phyloP scores from a whole-genome alignment of 2,329 filamentous ascomycete species.

The Epichloe bromicola region DNA sequence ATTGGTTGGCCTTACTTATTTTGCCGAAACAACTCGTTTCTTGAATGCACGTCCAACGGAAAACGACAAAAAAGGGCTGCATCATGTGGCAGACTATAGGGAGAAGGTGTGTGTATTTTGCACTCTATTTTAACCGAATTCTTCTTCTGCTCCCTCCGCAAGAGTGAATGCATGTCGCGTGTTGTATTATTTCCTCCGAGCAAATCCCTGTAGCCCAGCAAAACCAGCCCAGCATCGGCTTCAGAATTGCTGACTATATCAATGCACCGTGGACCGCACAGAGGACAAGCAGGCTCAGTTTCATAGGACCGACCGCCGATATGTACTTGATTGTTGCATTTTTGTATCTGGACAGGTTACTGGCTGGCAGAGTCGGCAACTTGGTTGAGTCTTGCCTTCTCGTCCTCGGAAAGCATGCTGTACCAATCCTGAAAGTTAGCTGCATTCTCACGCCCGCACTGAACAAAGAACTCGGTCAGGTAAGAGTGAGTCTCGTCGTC shows the following conservation, averaged over 20 bases:
- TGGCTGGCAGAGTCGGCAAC: constrained; percentile 22
- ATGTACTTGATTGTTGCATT: not conserved
- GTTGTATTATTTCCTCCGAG: not conserved
- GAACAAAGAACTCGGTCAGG: constrained; percentile 67
- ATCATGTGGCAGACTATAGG: not conserved
- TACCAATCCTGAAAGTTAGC: constrained; percentile 46
- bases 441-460: constrained; percentile 41
- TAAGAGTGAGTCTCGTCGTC: constrained; percentile 89
- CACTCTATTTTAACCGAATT: not conserved
- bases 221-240: not conserved
- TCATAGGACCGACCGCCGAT: too few species aligned
- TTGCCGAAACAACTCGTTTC: too few species aligned
- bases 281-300: not conserved
- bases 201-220: not conserved
- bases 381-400: constrained; percentile 43
- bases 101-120: not conserved
- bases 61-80: too few species aligned
- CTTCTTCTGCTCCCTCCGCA: not conserved
- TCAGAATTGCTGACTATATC: too few species aligned
- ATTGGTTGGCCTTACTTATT: not conserved
- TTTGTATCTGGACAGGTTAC: not conserved
- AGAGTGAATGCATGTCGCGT: not conserved
- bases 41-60: too few species aligned
- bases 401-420: constrained; percentile 38
- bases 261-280: not conserved